Conservation (phyloP, 768 basidiomycete species). For the Mycena maculata region DNA sequence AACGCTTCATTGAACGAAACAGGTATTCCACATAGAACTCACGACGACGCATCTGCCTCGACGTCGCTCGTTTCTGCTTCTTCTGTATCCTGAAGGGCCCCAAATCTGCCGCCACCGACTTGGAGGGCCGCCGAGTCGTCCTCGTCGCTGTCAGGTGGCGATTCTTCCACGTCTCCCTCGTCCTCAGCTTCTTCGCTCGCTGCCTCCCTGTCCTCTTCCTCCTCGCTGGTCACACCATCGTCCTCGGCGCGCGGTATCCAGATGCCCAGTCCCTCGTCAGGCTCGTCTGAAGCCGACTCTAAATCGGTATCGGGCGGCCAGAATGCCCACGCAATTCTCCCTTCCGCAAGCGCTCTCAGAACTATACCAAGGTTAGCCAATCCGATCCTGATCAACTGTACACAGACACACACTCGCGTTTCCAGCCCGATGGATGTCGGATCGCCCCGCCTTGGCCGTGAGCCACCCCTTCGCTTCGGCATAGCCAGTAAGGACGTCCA, state of each 20-base stretch:
- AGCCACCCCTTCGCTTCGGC: slow-evolving; percentile 85
- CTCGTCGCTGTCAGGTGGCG: not conserved
- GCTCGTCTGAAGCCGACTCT: slow-evolving; percentile 40
- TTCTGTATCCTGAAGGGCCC: slow-evolving; percentile 25
- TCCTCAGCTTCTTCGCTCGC: slow-evolving; percentile 35
- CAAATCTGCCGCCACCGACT: slow-evolving; percentile 28
- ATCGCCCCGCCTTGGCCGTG: slow-evolving; percentile 91
- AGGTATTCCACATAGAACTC: not conserved
- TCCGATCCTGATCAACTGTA: not conserved
- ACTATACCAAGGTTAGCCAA: slow-evolving; percentile 56
- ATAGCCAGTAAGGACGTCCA: slow-evolving; percentile 84
- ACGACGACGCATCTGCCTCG: slow-evolving; percentile 10
- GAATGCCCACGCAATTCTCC: slow-evolving; percentile 85
- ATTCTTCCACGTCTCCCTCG: not conserved
- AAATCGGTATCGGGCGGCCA: slow-evolving; percentile 71
- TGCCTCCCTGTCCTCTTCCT: slow-evolving; percentile 46
- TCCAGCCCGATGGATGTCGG: slow-evolving; percentile 90
- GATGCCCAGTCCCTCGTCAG: slow-evolving; percentile 59
- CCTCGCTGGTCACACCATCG: slow-evolving; percentile 46
- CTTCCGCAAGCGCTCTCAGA: slow-evolving; percentile 85
- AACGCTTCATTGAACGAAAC: too few relatives aligned
- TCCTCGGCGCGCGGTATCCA: slow-evolving; percentile 62
- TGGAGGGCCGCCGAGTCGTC: not conserved
- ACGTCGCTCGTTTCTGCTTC: slow-evolving; percentile 16
- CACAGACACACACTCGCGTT: slow-evolving; percentile 74